A percentile compares a stretch with the other conserved stretches of the same genome.
These are phyloP conservation scores for Tolypocladium sp. DNA, from an alignment of 2,329 filamentous ascomycete species.

Conservation along the genomic window DNA sequence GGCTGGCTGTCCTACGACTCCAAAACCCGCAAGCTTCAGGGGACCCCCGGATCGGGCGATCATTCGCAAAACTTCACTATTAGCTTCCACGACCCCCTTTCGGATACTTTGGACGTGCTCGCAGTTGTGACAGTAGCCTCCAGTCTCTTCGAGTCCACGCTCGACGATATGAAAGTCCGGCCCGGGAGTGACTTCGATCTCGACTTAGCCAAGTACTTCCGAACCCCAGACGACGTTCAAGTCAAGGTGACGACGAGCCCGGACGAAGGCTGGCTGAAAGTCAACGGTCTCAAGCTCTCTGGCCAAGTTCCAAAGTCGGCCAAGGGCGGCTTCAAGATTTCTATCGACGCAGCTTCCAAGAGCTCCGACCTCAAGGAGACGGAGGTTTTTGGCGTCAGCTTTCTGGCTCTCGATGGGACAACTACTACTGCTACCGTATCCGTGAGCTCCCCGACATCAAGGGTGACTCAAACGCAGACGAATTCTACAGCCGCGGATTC, in stretches of 20 bases:
- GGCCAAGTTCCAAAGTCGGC: slow-evolving; percentile 29
- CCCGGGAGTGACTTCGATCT: slow-evolving; percentile 32
- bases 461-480: slow-evolving; percentile 12
- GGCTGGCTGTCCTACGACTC: slow-evolving; percentile 62
- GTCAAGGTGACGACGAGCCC: slow-evolving; percentile 27
- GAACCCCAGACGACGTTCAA: slow-evolving; percentile 26
- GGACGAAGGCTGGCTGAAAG: slow-evolving; percentile 32
- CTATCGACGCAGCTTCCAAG: slow-evolving; percentile 23
- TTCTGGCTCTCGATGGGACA: slow-evolving; percentile 18
- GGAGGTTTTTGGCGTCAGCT: slow-evolving; percentile 24
- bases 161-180: slow-evolving; percentile 28
- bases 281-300: slow-evolving; percentile 27
- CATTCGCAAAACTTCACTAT: slow-evolving; percentile 55
- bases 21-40: slow-evolving; percentile 51
- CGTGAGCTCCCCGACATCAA: slow-evolving; percentile 12
- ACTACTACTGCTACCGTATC: slow-evolving; percentile 12
- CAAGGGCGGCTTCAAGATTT: slow-evolving; percentile 19
- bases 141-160: slow-evolving; percentile 28
- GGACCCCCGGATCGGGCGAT: slow-evolving; percentile 51
- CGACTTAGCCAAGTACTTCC: slow-evolving; percentile 32
- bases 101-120: slow-evolving; percentile 48
- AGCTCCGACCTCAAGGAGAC: slow-evolving; percentile 24
- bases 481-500: slow-evolving; percentile 7
- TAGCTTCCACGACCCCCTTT: slow-evolving; percentile 47
- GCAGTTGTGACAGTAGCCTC: slow-evolving; percentile 29